Evolutionary conservation across 1,284 basidiomycete genomes (phyloP).

Genomic region (Moesziomyces aphidis): DNA sequence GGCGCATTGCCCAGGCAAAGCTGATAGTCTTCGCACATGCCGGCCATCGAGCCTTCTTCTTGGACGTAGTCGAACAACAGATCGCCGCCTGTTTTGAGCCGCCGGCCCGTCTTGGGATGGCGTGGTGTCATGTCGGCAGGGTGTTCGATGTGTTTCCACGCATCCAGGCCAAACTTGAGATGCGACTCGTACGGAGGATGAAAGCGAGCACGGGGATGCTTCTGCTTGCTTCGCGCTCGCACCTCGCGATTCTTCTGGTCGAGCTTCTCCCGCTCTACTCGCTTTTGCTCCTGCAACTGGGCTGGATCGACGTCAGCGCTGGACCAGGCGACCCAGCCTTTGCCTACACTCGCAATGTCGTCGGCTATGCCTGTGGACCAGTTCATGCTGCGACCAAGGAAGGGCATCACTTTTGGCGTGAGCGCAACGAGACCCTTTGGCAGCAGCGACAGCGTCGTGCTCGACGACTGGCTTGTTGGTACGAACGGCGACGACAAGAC

Average conservation of each 20-base stretch:
- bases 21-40: slow-evolving; percentile 26
- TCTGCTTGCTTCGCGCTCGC: slow-evolving; percentile 9
- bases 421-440: slow-evolving; percentile 19
- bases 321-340: slow-evolving; percentile 14
- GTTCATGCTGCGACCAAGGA: slow-evolving; percentile 5
- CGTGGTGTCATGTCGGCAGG: not conserved
- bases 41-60: slow-evolving; percentile 21
- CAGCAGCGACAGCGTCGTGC: slow-evolving; percentile 13
- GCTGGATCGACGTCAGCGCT: slow-evolving; percentile 10
- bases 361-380: slow-evolving; percentile 20
- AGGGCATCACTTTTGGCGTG: slow-evolving; percentile 12
- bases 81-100: slow-evolving; percentile 16
- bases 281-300: slow-evolving; percentile 9
- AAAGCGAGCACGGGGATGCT: slow-evolving; percentile 20
- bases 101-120: slow-evolving; percentile 21
- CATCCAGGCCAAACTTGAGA: slow-evolving; percentile 17
- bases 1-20: slow-evolving; percentile 27
- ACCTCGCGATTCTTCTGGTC: slow-evolving; percentile 22
- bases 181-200: slow-evolving; percentile 30
- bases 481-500: slow-evolving; percentile 23
- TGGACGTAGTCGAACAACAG: slow-evolving; percentile 26
- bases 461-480: slow-evolving; percentile 14
- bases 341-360: slow-evolving; percentile 19
- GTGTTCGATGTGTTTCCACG: slow-evolving; percentile 16
- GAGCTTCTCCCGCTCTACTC: slow-evolving; percentile 8